Evolutionary conservation across 768 basidiomycete species (phyloP).

Genomic region (Hypholoma sublateritium): DNA sequence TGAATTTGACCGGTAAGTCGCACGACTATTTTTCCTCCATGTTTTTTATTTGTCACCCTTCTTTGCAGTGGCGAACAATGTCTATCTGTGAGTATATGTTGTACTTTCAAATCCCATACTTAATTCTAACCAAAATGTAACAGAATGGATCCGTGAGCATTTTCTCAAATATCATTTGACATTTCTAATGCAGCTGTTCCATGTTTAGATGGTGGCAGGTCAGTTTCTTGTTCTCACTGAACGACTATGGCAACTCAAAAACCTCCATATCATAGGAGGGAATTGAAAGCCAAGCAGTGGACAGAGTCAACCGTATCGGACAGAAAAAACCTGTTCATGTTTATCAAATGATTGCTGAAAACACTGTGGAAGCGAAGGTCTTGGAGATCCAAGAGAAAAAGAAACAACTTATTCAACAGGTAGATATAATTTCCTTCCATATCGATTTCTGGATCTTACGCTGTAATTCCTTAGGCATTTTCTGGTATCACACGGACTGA

Average conservation of each 20-base stretch:
- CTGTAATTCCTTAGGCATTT: slow-evolving; percentile 58
- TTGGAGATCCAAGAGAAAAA: slow-evolving; percentile 88
- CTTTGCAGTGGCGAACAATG: slow-evolving; percentile 72
- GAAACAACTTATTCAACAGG: slow-evolving; percentile 76
- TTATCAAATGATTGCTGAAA: slow-evolving; percentile 87
- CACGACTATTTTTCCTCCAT: too few relatives aligned
- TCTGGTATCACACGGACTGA: slow-evolving; percentile 79
- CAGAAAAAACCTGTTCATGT: slow-evolving; percentile 83
- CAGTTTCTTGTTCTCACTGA: slow-evolving; percentile 3
- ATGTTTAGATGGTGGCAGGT: slow-evolving; percentile 77
- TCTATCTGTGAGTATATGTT: slow-evolving; percentile 59
- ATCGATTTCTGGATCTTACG: neutral
- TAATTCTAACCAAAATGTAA: slow-evolving; percentile 8
- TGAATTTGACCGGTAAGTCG: slow-evolving; percentile 68
- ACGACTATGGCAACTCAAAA: slow-evolving; percentile 9
- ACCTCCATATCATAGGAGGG: slow-evolving; percentile 50
- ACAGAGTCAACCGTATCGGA: slow-evolving; percentile 81
- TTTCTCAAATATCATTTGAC: too few relatives aligned
- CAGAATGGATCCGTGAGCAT: slow-evolving; percentile 82
- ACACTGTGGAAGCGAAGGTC: slow-evolving; percentile 86
- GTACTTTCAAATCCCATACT: neutral
- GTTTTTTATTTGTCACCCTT: neutral
- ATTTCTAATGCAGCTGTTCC: neutral
- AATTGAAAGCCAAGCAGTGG: slow-evolving; percentile 83
- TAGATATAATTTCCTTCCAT: slow-evolving; percentile 22